These are phyloP conservation scores for Lobosporangium transversale DNA, from an alignment of 192 early-diverging fungal genomes.

Conservation along the genomic window DNA sequence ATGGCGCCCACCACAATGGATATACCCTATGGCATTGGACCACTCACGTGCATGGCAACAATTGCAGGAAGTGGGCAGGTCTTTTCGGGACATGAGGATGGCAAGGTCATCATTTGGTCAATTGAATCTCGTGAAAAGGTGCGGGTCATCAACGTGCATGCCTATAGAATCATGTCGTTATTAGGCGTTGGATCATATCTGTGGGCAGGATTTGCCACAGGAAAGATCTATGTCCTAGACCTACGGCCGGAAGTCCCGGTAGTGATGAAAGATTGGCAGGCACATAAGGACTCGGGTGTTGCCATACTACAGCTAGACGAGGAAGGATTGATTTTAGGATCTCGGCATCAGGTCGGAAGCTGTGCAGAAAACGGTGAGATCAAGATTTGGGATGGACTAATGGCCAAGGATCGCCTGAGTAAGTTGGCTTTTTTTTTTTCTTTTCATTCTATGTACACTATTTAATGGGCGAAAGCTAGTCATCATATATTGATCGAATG, in stretches of 20 bases:
- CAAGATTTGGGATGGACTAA: conserved; percentile 81
- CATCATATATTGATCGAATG: neutral
- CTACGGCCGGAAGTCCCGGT: conserved; percentile 61
- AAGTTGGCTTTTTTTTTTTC: conserved; percentile 21
- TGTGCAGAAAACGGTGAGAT: conserved; percentile 71
- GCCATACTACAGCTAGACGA: conserved; percentile 66
- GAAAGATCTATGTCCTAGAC: conserved; percentile 82
- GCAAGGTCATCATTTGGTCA: conserved; percentile 80
- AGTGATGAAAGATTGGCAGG: conserved; percentile 75
- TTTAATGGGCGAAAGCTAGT: neutral
- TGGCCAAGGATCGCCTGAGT: conserved; percentile 75
- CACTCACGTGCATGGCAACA: conserved; percentile 66
- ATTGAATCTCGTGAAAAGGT: conserved; percentile 54
- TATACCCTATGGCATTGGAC: conserved; percentile 61
- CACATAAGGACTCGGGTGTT: conserved; percentile 62
- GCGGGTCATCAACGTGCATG: conserved; percentile 62
- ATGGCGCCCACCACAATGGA: conserved; percentile 36
- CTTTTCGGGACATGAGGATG: conserved; percentile 82
- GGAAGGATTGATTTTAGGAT: conserved; percentile 57
- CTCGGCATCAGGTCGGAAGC: conserved; percentile 68
- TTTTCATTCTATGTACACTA: neutral
- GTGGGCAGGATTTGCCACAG: conserved; percentile 83
- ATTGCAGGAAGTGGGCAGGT: conserved; percentile 60
- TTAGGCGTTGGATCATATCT: conserved; percentile 70
- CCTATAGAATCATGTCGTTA: conserved; percentile 75